A percentile compares a stretch with the other conserved stretches of the same genome.
Conservation (phyloP, 192 early-diverging fungal species). For the Mortierella alpina region DNA sequence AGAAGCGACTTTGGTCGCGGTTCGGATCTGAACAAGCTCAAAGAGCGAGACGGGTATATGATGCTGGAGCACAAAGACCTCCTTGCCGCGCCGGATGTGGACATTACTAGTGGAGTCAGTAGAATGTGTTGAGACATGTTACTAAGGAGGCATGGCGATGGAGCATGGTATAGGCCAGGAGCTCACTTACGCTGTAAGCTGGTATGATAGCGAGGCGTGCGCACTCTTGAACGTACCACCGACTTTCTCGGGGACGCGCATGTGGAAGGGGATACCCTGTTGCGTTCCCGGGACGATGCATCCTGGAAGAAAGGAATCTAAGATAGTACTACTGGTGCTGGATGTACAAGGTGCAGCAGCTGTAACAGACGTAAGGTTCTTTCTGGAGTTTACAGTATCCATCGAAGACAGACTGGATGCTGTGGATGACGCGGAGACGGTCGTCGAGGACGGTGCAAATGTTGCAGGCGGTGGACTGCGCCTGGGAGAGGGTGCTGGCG, state of each 20-base stretch:
- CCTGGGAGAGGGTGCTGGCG: neutral
- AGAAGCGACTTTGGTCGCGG: slow-evolving; percentile 34
- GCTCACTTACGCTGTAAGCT: slow-evolving; percentile 38
- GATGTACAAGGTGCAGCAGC: neutral
- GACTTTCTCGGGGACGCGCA: slow-evolving; percentile 43
- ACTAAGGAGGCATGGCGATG: neutral
- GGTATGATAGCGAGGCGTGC: slow-evolving; percentile 44
- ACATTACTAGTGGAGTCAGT: slow-evolving; percentile 19
- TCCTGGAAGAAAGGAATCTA: slow-evolving; percentile 20
- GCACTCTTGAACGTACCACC: slow-evolving; percentile 33
- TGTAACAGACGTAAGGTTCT: neutral
- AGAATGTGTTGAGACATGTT: neutral
- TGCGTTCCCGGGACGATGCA: slow-evolving; percentile 19
- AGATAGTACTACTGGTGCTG: neutral
- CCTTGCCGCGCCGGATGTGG: slow-evolving; percentile 32
- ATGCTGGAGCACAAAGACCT: slow-evolving; percentile 33
- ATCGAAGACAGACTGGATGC: neutral
- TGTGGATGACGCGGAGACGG: slow-evolving; percentile 1
- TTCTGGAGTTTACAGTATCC: neutral
- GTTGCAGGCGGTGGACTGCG: neutral
- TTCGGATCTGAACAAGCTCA: slow-evolving; percentile 43
- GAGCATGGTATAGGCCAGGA: neutral
- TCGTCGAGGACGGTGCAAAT: neutral
- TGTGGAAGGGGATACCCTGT: slow-evolving; percentile 43
- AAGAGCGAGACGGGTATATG: slow-evolving; percentile 34